Base-by-base conservation (phyloP, 2,329 filamentous ascomycete species). In the Aspergillus fischeri region DNA sequence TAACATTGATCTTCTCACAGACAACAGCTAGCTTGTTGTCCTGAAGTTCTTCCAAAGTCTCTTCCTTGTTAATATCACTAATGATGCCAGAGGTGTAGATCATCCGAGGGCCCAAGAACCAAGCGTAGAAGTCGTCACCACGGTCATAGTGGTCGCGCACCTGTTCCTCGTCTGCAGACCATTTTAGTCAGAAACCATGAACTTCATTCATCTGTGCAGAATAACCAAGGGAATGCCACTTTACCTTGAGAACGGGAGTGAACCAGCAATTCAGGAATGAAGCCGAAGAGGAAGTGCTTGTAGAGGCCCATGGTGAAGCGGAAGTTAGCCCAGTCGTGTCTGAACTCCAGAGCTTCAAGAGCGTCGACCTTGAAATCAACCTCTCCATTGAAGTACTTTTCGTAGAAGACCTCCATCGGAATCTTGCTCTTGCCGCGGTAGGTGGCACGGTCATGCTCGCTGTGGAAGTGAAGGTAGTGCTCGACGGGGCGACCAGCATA, bases 101-200 rank as follows among this genome's bases (percentile, higher is more conserved):
- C 94, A 97, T 99, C 72, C 93, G 92, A 58, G 93, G 93, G 60
- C 94, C 94, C 62, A 97, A 85, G 84, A 97, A 97, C 92, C 92
- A 99, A 74, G 86, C 89, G 82, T 99, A 99, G 80, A 97, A 96
- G 78, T 97, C 94, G 75, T 99, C 92, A 72, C 94, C 94, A 64
- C 92, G 88, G 83, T 97, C 94, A 78, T 99, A 99, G 81, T 97
- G 92, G 76, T 92, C 91, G 73, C 92, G 91, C 56, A 97, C 92
- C 80, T 97, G 94, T 77, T 97, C 93, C 83, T 97, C 92, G 67
- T 97, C 93, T 91, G 65, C 38, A 49, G 11, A 44, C 28, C n/a
- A 63, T 28, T 45, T 44, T 47, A 47, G 42, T 56, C 14, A 56
- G 29, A 51, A 27, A 27, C 27, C 42, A 20, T 28, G 14, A 20